These are phyloP conservation scores for Stevia rebaudiana DNA, from an alignment of 140 eudicot genomes.

Conservation along the genomic window DNA sequence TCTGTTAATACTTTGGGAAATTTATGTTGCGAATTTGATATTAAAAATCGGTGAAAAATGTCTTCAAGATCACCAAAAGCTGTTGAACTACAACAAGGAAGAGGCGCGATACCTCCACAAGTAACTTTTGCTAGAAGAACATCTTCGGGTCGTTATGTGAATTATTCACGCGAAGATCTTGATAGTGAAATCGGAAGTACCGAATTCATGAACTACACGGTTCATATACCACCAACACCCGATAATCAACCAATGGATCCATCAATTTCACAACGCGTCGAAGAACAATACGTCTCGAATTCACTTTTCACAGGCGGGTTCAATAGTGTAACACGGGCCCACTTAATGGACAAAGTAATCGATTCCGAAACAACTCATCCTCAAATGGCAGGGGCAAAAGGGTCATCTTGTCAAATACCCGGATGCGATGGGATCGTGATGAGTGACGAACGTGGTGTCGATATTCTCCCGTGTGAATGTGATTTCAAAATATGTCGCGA, in stretches of 20 bases:
- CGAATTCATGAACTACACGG: conserved; percentile 66
- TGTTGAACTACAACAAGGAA: conserved; percentile 39
- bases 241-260: conserved; percentile 96
- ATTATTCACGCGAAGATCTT: conserved; percentile 72
- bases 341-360: conserved; percentile 92
- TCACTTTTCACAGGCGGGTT: conserved; percentile 91
- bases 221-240: conserved; percentile 86
- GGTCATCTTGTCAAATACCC: conserved; percentile 62
- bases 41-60: conserved; percentile 29
- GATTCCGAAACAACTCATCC: conserved; percentile 89
- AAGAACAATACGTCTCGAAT: conserved; percentile 86
- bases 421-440: conserved; percentile 96
- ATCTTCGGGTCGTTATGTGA: conserved; percentile 69
- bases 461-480: conserved; percentile 94
- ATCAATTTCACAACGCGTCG: conserved; percentile 74
- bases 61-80: conserved; percentile 51
- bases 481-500: conserved; percentile 90
- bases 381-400: conserved; percentile 97
- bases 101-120: conserved; percentile 37
- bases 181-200: conserved; percentile 66
- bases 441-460: conserved; percentile 89
- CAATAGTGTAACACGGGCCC: conserved; percentile 88
- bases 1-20: conserved; percentile 12
- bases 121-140: conserved; percentile 82
- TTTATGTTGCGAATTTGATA: conserved; percentile 15